These are phyloP conservation scores for Kazachstania taianensis DNA, from an alignment of 805 yeast genomes.

Conservation along the genomic window DNA sequence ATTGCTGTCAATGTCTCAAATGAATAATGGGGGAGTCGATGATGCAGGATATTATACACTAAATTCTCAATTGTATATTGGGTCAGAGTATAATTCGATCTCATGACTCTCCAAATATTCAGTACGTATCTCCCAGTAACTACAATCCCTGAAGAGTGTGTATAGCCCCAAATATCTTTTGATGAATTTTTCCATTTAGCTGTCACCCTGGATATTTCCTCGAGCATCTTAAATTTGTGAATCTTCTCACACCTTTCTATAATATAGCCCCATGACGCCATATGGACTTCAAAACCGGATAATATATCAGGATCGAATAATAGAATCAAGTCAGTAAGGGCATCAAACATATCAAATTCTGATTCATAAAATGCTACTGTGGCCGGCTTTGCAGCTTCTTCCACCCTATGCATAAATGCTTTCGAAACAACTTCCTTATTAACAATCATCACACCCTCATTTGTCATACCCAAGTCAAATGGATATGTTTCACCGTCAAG, in stretches of 20 bases:
- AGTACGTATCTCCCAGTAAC: constrained; percentile 76
- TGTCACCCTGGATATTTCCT: constrained; percentile 51
- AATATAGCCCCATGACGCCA: constrained; percentile 83
- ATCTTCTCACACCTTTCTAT: constrained; percentile 47
- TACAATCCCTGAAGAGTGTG: constrained; percentile 59
- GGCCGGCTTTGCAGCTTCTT: constrained; percentile 11
- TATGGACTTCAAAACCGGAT: constrained; percentile 75
- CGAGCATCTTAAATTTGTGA: constrained; percentile 44
- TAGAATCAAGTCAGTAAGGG: constrained; percentile 45
- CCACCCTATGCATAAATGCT: constrained; percentile 5
- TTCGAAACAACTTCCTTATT: constrained; percentile 4
- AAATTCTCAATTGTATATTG: constrained; percentile 73
- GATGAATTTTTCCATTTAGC: constrained; percentile 39
- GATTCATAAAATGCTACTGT: constrained; percentile 34
- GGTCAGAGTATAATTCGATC: constrained; percentile 50
- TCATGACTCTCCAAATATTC: constrained; percentile 73
- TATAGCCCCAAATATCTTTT: constrained; percentile 71
- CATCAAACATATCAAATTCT: constrained; percentile 53
- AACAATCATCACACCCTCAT: constrained; percentile 32
- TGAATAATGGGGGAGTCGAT: constrained; percentile 54
- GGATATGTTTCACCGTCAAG: constrained; percentile 37
- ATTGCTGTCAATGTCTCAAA: constrained; percentile 39
- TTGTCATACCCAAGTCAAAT: constrained; percentile 27
- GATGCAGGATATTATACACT: constrained; percentile 55
- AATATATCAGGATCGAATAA: constrained; percentile 78